These are phyloP conservation scores for Penicillium sp. DNA, from an alignment of 2,329 filamentous ascomycete species.

Conservation along the genomic window DNA sequence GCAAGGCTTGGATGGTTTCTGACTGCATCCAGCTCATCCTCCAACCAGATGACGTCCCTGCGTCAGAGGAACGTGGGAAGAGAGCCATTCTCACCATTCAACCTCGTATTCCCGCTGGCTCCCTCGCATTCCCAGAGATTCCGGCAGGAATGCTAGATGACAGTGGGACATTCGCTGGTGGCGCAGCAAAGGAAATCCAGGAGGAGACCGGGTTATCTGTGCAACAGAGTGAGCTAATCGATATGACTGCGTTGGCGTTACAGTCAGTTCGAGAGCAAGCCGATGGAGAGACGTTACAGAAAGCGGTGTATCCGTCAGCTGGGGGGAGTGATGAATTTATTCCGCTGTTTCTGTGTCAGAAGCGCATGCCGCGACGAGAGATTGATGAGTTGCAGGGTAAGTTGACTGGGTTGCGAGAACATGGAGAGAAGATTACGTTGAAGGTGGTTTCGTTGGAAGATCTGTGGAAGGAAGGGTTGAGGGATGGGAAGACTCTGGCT, in stretches of 20 bases:
- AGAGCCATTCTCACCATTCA: constrained; percentile 52
- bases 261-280: constrained; percentile 14
- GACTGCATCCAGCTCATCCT: constrained; percentile 45
- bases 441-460: constrained; percentile 49
- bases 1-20: not conserved
- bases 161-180: constrained; percentile 48
- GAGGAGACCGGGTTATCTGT: constrained; percentile 54
- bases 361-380: constrained; percentile 44
- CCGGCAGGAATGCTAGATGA: constrained; percentile 58
- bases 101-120: constrained; percentile 52
- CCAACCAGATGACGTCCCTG: constrained; percentile 47
- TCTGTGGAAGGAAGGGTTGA: constrained; percentile 50
- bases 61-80: constrained; percentile 39
- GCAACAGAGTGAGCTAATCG: constrained; percentile 45
- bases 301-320: constrained; percentile 49
- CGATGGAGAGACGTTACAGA: constrained; percentile 39
- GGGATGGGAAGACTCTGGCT: constrained; percentile 53
- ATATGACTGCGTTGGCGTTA: constrained; percentile 50
- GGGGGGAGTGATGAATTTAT: constrained; percentile 57
- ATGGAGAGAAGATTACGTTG: constrained; percentile 56
- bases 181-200: constrained; percentile 52
- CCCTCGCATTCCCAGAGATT: constrained; percentile 51
- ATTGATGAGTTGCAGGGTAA: constrained; percentile 49
- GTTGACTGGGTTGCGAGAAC: constrained; percentile 49
- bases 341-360: constrained; percentile 52